Evolutionary conservation across 805 yeast species (phyloP).

Genomic region (Metschnikowia drakensbergensis): DNA sequence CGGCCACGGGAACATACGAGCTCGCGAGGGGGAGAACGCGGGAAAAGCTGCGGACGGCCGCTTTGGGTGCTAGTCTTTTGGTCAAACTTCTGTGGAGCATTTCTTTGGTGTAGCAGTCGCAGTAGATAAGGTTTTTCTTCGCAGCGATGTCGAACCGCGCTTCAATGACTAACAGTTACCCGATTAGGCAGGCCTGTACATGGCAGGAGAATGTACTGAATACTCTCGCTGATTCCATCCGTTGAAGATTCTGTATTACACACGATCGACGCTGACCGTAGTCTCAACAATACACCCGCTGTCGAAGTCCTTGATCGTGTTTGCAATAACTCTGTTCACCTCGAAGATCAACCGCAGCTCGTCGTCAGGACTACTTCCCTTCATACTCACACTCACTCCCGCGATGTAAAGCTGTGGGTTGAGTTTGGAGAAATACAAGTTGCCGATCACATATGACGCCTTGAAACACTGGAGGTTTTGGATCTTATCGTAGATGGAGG

Average conservation of each 20-base stretch:
- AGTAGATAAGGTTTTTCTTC: background rate
- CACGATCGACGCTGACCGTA: slow-evolving; percentile 24
- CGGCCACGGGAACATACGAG: slow-evolving; percentile 21
- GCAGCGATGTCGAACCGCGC: slow-evolving; percentile 19
- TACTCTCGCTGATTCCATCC: too few species aligned
- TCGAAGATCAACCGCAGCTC: slow-evolving; percentile 55
- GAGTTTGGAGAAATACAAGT: slow-evolving; percentile 55
- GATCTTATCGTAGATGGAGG: slow-evolving; percentile 44
- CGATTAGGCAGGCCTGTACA: slow-evolving; percentile 8
- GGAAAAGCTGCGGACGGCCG: background rate
- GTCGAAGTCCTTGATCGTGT: slow-evolving; percentile 27
- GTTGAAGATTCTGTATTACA: background rate
- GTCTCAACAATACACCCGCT: slow-evolving; percentile 30
- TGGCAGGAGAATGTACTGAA: too few species aligned
- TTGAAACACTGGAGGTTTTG: slow-evolving; percentile 49
- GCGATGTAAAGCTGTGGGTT: slow-evolving; percentile 59
- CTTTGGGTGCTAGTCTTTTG: background rate
- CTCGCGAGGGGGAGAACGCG: background rate
- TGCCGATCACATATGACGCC: slow-evolving; percentile 44
- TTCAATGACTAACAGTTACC: slow-evolving; percentile 19
- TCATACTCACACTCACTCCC: slow-evolving; percentile 52
- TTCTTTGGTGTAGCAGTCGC: background rate
- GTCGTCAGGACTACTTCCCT: slow-evolving; percentile 70
- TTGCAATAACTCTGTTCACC: slow-evolving; percentile 39
- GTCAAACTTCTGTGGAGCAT: slow-evolving; percentile 1